These are phyloP conservation scores for Aureobasidium sp. DNA, from an alignment of 2,329 filamentous ascomycete genomes.

Conservation along the genomic window DNA sequence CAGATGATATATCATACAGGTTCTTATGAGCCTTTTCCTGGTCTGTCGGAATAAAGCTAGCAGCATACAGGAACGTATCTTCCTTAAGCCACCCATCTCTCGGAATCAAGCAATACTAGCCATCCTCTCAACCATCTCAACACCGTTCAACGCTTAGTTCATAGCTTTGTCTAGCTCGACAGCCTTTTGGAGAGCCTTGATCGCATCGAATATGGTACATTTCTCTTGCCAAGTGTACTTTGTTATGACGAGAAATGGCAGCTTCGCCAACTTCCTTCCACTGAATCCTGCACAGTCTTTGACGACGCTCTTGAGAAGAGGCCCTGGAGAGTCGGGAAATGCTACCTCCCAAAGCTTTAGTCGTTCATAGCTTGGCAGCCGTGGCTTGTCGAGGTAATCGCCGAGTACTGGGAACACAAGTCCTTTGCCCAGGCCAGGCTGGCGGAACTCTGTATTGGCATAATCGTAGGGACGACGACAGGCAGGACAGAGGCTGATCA, in stretches of 20 bases:
- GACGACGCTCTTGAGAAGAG: constrained; percentile 26
- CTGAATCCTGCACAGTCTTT: constrained; percentile 31
- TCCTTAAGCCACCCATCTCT: not conserved
- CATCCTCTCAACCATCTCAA: not conserved
- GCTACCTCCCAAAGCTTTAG: constrained; percentile 20
- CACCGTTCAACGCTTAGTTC: not conserved
- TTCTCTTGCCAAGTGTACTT: constrained; percentile 29
- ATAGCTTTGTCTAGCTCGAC: not conserved
- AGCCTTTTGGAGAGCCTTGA: constrained; percentile 27
- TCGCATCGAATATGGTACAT: constrained; percentile 30
- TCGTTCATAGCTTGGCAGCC: constrained; percentile 24
- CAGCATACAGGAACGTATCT: too few species aligned
- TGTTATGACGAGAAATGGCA: constrained; percentile 34
- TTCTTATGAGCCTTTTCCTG: not conserved
- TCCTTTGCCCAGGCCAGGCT: not conserved
- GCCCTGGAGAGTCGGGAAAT: constrained; percentile 20
- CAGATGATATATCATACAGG: not conserved
- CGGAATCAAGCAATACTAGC: not conserved
- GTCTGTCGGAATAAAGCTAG: not conserved
- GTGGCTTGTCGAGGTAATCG: not conserved
- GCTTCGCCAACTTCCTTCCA: constrained; percentile 33
- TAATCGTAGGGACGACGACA: too few species aligned
- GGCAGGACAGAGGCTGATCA: too few species aligned
- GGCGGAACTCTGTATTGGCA: too few species aligned
- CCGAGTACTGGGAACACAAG: not conserved